Base-by-base conservation (phyloP, 192 early-diverging fungal genomes). In the Backusella macrospora region DNA sequence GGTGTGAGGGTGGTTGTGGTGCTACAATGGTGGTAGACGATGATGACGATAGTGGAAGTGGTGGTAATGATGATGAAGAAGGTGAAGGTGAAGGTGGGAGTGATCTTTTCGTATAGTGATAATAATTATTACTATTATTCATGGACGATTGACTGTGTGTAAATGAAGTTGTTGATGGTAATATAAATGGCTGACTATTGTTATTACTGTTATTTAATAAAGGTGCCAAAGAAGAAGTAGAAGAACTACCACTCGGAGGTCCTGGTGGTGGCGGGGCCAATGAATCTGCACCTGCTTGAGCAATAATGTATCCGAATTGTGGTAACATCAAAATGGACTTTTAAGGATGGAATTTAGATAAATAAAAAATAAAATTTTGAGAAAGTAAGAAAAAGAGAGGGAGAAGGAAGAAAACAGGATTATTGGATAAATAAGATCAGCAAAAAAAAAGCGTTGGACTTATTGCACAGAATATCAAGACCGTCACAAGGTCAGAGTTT, bases 281-380 rank as follows among this genome's bases (percentile, higher is more conserved):
- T 16, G 76, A 77, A 62, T 80, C 78, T 18, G 78, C 78, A 42
- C 78, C 78, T 49, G 78, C 78, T 76, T 80, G 78, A 68, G 78
- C 78, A 48, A 80, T 59, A 67, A 80, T 72, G 52, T 71, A 80
- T 40, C 78, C 78, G 68, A 80, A 75, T 70, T 80, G 74, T 47
- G 78, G 78, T 40, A 80, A 47, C 78, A 80, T 80, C 65, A 16
- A 21, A 66, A 48, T 16, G 16, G 4, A 16, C 16, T 65, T 65
- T 65, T 65, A 38, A 38, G 34, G 13, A 34, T 15, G 16, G 15
- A 38, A 65, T 38, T 34, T 34, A 34, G 29, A 34, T 34, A 34
- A 34, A 34, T 34, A 34, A 48, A 48, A 48, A 52, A 66, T 40
- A 65, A 65, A 40, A 43, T 18, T 18, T 9, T 37, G 63, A 38